Evolutionary conservation across 176 grass and related monocot species (phyloP), one percentile per base, ranked within the genome.

Genomic region (Avena atlantica): DNA sequence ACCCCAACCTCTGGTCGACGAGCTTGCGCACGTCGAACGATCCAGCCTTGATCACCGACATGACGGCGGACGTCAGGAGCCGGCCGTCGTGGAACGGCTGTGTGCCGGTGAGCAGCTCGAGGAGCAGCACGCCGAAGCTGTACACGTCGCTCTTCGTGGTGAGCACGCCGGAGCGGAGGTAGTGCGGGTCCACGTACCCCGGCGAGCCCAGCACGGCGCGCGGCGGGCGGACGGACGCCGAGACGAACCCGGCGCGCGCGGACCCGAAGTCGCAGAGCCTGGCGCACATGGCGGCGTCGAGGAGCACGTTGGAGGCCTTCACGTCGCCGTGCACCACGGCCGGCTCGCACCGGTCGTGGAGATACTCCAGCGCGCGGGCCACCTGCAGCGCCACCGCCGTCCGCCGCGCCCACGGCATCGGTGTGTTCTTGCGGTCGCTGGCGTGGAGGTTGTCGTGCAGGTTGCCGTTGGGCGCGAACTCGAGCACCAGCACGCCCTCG

Each of bases 241-340:
- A 94, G 8, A 13, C 62, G 83, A 98, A 98, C 16, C 93, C 96
- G 17, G 88, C 86, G 17, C 83, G 80, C 6, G 96, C 88, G 2
- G 93, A 98, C 2, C 90, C 93, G 47, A 98, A 98, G 88, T 98
- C 96, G 58, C 96, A 98, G 36, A 98, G 92, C 80, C 90, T 84
- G 24, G 93, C 90, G 56, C 31, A 70, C 93, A 98, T 88, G 68
- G 57, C 66, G 0, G 86, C 89, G 73, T 94, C 92, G 0, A 99
- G 92, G 17, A 99, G 90, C 6, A 98, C 88, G 80, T 98, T 98
- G 6, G 90, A 95, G 0, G 97, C 79, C 79, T 99, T 99, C 2
- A 99, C 84, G 85, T 99, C 94, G 56, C 94, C 92, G 47, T 99
- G 97, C 57, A 99, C 91, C 76, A 98, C 86, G 82, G 93, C 91